Base-by-base conservation (phyloP, 768 basidiomycete species). In the Suillus spraguei region DNA sequence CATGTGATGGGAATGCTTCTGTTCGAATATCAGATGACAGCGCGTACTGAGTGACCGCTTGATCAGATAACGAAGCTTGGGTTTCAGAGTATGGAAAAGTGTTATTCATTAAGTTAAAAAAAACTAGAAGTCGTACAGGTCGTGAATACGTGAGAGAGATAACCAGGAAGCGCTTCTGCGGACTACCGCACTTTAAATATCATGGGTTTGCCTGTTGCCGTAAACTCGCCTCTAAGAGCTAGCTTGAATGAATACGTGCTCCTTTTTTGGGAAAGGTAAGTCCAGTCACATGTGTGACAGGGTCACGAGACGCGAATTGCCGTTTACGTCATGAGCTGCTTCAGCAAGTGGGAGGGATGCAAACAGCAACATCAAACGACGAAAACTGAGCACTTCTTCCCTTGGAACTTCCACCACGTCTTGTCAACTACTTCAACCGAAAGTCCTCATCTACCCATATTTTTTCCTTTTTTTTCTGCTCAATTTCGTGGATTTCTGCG, bases 341-440 rank as follows among this genome's bases (percentile, higher is more conserved):
- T 68, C 70, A 53, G 52, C 71, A 66, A 65, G 67, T 60, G 50
- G 64, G 60, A 60, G 66, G 54, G 66, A 56, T 71, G 62, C 63
- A 62, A 50, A 71, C 63, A 54, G 63, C 67, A 71, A 36, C 59
- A 63, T 61, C 50, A 46, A n/a, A 56, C 59, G 60, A 60, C 63
- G 60, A 75, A 76, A 74, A 66, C 54, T n/a, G 35, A 60, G 72
- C 71, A 65, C 66, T 66, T 66, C 75, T 75, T 74, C 59, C 65
- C 75, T 63, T 60, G 75, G 73, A 76, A 74, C 73, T 67, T 76
- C 69, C 73, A 74, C 38, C 75, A 76, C 58, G 66, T 22, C 53
- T 17, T 62, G 39, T 66, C 44, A 64, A 68, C 54, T 59, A 60
- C 44, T 61, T 41, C 68, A 33, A 22, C 60, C 8, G 62, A 66